Conservation (phyloP, 2,329 filamentous ascomycete species). For the Grosmannia serpens region DNA sequence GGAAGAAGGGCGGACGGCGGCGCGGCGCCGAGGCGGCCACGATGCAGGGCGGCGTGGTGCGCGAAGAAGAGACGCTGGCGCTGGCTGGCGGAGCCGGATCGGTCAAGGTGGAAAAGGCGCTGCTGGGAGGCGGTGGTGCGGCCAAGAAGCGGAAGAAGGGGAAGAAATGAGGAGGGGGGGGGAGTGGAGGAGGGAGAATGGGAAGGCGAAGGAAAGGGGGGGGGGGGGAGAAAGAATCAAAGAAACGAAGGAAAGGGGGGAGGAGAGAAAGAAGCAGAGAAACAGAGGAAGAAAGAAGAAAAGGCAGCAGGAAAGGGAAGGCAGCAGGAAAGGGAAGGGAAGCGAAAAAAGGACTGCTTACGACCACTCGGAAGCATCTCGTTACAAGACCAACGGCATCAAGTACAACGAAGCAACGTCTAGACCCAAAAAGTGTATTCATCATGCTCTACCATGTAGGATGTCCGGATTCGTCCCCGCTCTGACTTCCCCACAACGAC, state of each 20-base stretch:
- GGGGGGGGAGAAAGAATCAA: no score
- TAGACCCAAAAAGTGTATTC: no score
- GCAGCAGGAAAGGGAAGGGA: no score
- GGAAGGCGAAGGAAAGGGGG: no score
- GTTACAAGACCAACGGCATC: no score
- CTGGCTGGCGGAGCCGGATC: slow-evolving; percentile 51
- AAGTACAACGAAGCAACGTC: no score
- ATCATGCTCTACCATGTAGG: no score
- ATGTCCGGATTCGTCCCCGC: no score
- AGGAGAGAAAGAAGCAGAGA: background rate
- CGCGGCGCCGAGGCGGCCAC: slow-evolving; percentile 46
- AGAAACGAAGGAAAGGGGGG: background rate
- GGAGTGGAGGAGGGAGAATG: background rate
- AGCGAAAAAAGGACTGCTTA: no score
- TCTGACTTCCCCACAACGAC: no score
- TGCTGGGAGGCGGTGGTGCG: slow-evolving; percentile 13
- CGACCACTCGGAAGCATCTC: no score
- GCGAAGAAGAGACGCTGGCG: slow-evolving; percentile 57
- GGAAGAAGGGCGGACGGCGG: slow-evolving; percentile 75
- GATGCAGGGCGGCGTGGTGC: slow-evolving; percentile 77
- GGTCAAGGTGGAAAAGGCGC: slow-evolving; percentile 52
- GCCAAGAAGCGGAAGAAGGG: slow-evolving; percentile 30
- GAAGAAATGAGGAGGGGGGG: slow-evolving; percentile 21
- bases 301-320: background rate
- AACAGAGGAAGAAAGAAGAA: background rate